These are phyloP conservation scores for Cucumis cinereus DNA, from an alignment of 306 rosid genomes.

Conservation along the genomic window DNA sequence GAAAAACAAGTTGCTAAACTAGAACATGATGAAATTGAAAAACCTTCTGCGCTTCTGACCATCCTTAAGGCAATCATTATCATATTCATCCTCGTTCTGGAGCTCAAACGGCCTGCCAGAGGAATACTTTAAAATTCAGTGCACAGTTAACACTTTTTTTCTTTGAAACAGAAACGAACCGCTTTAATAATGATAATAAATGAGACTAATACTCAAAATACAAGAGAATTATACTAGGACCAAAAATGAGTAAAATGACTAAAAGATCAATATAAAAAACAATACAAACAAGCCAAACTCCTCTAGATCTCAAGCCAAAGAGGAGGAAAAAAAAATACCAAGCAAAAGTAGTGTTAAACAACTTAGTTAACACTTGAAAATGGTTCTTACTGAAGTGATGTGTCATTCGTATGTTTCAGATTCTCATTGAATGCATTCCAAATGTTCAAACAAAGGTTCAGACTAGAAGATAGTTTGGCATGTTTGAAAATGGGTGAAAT, in stretches of 20 bases:
- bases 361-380: background rate
- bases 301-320: no score
- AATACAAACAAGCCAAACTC: no score
- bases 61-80: conserved; percentile 15
- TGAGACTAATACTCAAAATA: no score
- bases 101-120: conserved; percentile 39
- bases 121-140: background rate
- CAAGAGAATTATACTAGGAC: no score
- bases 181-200: no score
- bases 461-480: background rate
- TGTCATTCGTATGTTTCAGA: background rate
- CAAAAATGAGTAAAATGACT: no score
- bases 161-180: no score
- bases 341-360: no score
- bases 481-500: background rate
- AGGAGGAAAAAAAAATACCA: no score
- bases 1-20: conserved; percentile 2
- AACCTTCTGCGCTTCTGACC: conserved; percentile 69
- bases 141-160: background rate
- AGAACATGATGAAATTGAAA: conserved; percentile 10
- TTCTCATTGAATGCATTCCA: background rate
- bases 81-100: conserved; percentile 17
- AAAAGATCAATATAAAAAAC: no score
- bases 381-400: background rate
- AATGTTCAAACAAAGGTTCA: background rate